Conservation (phyloP, 208 protist species). For the Leishmania tropica region DNA sequence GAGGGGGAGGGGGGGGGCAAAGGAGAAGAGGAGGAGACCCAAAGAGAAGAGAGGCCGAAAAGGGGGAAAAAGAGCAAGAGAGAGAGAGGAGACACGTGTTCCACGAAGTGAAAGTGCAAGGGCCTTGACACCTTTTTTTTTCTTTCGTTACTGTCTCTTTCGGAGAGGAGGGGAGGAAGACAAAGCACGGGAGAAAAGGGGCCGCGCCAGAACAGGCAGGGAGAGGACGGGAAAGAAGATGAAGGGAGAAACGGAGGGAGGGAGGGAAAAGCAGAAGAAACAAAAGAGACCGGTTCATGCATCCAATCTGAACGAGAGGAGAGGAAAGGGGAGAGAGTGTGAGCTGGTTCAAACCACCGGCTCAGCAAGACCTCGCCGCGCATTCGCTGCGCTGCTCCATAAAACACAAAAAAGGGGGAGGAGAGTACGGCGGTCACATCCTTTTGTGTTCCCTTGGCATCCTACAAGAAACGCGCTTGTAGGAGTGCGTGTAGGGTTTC, state of each 20-base stretch:
- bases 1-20: background rate
- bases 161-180: no score
- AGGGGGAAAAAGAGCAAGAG: background rate
- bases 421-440: background rate
- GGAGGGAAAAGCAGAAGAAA: slow-evolving; percentile 16
- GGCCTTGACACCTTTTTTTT: background rate
- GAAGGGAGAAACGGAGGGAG: background rate
- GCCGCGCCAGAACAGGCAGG: background rate
- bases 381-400: background rate
- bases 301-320: slow-evolving; percentile 9
- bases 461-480: background rate
- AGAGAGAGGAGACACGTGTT: background rate
- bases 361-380: background rate
- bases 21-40: background rate
- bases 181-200: no score
- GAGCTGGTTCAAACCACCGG: background rate
- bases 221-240: background rate
- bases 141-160: no score
- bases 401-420: slow-evolving; percentile 13
- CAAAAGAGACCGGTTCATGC: slow-evolving; percentile 7
- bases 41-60: background rate
- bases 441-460: slow-evolving; percentile 7
- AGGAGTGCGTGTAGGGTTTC: background rate
- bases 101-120: background rate
- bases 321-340: background rate